Conservation (phyloP, 2,329 filamentous ascomycete species). For the Clarireedia paspali region DNA sequence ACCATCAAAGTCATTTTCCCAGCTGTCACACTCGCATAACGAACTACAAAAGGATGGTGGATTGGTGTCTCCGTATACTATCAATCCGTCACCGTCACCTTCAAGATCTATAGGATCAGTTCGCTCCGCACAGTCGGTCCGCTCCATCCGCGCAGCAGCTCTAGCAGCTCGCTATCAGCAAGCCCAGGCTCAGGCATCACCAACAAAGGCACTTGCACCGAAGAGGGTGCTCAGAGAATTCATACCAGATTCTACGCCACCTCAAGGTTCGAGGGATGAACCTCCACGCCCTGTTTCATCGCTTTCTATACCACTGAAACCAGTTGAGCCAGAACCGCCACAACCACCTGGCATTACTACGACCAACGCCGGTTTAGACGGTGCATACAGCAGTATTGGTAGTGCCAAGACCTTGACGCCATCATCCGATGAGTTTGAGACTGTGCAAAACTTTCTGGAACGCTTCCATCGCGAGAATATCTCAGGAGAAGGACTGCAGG, state of each 20-base stretch:
- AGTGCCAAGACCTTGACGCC: neutral
- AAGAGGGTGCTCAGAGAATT: conserved; percentile 10
- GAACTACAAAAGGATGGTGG: conserved; percentile 1
- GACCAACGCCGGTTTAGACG: conserved; percentile 3
- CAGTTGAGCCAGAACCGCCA: neutral
- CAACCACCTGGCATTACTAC: too few relatives aligned
- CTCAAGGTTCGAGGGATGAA: neutral
- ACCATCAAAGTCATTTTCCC: neutral
- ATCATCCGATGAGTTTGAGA: neutral
- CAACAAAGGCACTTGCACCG: conserved; percentile 11
- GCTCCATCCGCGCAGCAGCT: conserved; percentile 3
- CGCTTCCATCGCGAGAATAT: too few relatives aligned
- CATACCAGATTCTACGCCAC: neutral
- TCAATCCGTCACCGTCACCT: conserved; percentile 21
- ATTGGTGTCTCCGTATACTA: conserved; percentile 24
- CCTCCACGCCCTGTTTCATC: neutral
- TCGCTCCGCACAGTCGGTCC: conserved; percentile 15
- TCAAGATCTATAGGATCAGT: conserved; percentile 20
- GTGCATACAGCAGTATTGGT: conserved; percentile 4
- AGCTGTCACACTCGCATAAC: neutral
- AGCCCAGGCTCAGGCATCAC: conserved; percentile 16
- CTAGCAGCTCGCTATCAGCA: neutral
- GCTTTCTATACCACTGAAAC: conserved; percentile 1
- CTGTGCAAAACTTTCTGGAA: neutral
- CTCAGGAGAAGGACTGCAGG: too few relatives aligned